Base-by-base conservation (phyloP, 805 yeast species). In the Saccharomyces eubayanus region DNA sequence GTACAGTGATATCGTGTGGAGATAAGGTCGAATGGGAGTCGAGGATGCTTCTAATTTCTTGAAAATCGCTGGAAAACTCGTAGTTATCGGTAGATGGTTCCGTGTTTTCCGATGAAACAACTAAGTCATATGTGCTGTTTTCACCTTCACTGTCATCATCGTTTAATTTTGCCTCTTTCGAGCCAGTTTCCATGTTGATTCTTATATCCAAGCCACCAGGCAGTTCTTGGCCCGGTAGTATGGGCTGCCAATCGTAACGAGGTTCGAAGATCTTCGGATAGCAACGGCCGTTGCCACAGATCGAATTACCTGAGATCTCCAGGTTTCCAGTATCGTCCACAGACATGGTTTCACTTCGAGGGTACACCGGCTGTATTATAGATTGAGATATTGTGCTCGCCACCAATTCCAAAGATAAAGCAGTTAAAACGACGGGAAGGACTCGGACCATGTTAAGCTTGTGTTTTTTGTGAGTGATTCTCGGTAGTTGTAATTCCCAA, bases 171-270 rank as follows among this genome's bases (percentile, higher is more conserved):
- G 96, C 97, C 67, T 85, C 87, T 61, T 78, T 81, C 28, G 71
- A 68, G 20, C 85, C 84, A 0, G 90, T 83, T n/a, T 84, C 88
- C 54, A 90, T 70, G 65, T 89, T 84, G 59, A 91, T 62, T 58
- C 88, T 75, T 11, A 90, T 81, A 67, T 87, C 91, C 30, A 66
- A 53, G 12, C 97, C 98, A 6, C 79, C 80, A 0, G 97, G 96
- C 3, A 91, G 76, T 6, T 78, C 76, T 62, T 89, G 96, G n/a
- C 84, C 89, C 49, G 79, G 84, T 59, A 71, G 75, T 5, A 91
- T 79, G 1, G 64, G 64, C 70, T 83, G 82, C 96, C 96, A 91
- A 58, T 85, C 80, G 1, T 64, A 56, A 0, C 83, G 69, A 0
- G 97, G 87, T 41, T 69, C 79, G 63, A 90, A 89, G 1, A 78